phyloP scores from a whole-genome alignment of 2,329 filamentous ascomycete genomes.

The Colletotrichum zoysiae region DNA sequence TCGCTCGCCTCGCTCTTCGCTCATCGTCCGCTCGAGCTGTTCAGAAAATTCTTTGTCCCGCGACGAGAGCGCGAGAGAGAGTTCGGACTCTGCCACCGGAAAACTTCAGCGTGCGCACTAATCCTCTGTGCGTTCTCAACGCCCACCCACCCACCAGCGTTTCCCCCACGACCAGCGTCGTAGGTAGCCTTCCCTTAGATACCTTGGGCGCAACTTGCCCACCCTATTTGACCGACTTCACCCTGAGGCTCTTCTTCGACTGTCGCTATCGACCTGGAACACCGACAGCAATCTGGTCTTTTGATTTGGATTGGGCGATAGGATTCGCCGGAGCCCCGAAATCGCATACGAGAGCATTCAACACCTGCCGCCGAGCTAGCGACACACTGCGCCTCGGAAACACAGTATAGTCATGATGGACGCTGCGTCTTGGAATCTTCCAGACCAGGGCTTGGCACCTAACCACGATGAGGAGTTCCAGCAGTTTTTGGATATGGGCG shows the following conservation, averaged over 20 bases:
- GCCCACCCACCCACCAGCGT: background rate
- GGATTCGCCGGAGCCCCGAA: background rate
- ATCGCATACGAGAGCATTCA: constrained; percentile 4
- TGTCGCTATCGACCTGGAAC: constrained; percentile 20
- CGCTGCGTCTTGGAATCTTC: constrained; percentile 66
- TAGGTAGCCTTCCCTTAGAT: background rate
- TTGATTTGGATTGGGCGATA: background rate
- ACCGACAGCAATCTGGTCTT: background rate
- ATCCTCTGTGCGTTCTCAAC: constrained; percentile 8
- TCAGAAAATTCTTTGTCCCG: background rate
- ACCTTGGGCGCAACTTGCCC: constrained; percentile 18
- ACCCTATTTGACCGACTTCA: constrained; percentile 4
- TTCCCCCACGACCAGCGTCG: constrained; percentile 22
- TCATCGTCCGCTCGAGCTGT: background rate
- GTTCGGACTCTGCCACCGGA: background rate
- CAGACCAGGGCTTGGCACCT: constrained; percentile 66
- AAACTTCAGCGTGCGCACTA: constrained; percentile 23
- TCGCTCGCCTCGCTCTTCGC: constrained; percentile 2
- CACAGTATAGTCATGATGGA: constrained; percentile 62
- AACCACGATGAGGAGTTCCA: constrained; percentile 72
- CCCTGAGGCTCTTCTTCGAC: background rate
- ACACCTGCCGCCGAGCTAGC: background rate
- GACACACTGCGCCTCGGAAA: constrained; percentile 20
- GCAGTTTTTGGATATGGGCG: constrained; percentile 72
- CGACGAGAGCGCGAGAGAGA: background rate